Base-by-base conservation (phyloP, 2,329 filamentous ascomycete genomes). In the Phaeosphaeria sp. region DNA sequence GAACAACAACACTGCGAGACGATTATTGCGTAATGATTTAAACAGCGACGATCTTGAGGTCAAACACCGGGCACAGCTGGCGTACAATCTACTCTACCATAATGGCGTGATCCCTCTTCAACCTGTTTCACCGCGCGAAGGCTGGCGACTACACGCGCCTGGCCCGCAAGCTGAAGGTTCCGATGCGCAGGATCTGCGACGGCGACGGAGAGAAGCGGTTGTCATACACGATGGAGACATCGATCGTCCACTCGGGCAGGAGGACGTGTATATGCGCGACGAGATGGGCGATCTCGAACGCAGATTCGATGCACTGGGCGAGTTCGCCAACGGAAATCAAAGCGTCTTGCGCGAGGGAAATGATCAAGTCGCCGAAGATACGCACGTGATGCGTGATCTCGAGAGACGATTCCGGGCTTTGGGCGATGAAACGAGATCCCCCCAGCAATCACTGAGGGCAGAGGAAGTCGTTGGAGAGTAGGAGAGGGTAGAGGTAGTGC, bases 121-220 rank as follows among this genome's bases (percentile, higher is more conserved):
- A 33, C 56, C 44, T 18, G 27, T 51, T 6, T 55, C 33, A 30
- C 58, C 55, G 33, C 20, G 49, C 10, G 33, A 50, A 39, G 41
- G 55, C 25, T 30, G 59, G 58, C 30, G 56, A n/a, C n/a, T 59
- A 54, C 43, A 55, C 51, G 58, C 50, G 43, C 44, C 39, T 21
- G 42, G 25, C 39, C 36, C 51, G 53, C 43, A 54, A 86, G 56
- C 84, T 87, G 72, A 87, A 23, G 55, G 18, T 11, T 20, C 51
- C 25, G 57, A 82, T 27, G 52, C 39, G 58, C 81, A 78, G 68
- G 85, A 89, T 52, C 81, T 93, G 59, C 83, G 92, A 58, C 85
- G 93, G 63, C 85, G 91, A 50, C 85, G 94, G 71, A 85, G 93
- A 64, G 92, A 97, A 79, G 93, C 92, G 4, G 93, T 97, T 86